Conservation (phyloP, 2,329 filamentous ascomycete species). For the Colletotrichum musae region DNA sequence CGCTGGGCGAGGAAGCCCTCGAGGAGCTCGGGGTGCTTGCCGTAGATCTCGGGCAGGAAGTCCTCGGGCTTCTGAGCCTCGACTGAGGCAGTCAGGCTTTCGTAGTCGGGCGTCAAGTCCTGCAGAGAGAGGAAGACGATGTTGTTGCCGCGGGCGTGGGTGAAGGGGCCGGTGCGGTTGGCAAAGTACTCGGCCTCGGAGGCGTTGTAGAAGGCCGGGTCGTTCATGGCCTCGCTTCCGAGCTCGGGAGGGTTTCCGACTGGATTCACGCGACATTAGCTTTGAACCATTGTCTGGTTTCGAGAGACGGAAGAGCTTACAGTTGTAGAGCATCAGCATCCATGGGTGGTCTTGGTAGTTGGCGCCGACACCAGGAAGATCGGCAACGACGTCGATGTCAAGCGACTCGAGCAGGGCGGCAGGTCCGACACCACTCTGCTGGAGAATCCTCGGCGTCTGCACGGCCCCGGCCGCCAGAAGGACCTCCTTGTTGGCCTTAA, state of each 20-base stretch:
- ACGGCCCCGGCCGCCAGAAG: conserved; percentile 58
- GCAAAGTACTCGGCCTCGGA: conserved; percentile 50
- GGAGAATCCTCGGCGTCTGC: conserved; percentile 60
- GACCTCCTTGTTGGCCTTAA: conserved; percentile 53
- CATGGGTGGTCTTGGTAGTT: conserved; percentile 41
- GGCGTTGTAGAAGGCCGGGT: conserved; percentile 52
- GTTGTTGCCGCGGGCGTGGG: conserved; percentile 44
- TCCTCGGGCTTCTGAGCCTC: conserved; percentile 50
- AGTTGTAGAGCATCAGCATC: conserved; percentile 28
- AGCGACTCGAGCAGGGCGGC: conserved; percentile 52
- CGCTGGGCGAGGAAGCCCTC: conserved; percentile 57
- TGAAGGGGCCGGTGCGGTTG: conserved; percentile 50
- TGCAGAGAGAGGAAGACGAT: conserved; percentile 41
- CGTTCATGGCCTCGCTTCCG: conserved; percentile 46
- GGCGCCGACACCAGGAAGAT: conserved; percentile 39
- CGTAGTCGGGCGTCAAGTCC: conserved; percentile 46
- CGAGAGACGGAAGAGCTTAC: not conserved
- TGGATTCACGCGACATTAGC: not conserved
- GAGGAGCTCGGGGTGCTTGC: conserved; percentile 49
- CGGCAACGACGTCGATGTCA: conserved; percentile 50
- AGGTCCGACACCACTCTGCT: conserved; percentile 64
- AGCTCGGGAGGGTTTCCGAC: conserved; percentile 33
- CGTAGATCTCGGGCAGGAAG: conserved; percentile 49
- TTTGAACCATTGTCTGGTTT: not conserved
- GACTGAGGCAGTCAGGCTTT: conserved; percentile 48